Evolutionary conservation across 139 green algal species (phyloP), one percentile per base, ranked within the genome.

Genomic region (Chlorella sorokiniana): DNA sequence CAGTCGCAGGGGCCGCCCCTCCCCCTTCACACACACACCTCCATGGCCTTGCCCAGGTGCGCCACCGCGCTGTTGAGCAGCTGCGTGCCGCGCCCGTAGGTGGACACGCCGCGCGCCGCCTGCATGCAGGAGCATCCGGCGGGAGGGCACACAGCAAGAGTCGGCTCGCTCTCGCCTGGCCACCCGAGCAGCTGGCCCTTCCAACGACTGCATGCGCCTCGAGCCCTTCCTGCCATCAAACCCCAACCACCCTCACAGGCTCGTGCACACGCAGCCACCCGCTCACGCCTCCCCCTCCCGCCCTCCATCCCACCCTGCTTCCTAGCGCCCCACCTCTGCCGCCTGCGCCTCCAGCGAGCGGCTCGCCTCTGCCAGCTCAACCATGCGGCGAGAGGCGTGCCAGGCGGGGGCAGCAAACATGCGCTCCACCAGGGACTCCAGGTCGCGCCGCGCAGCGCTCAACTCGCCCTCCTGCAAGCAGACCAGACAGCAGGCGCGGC

Each of bases 391-490:
- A 2, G 73, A 69, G 27, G 73, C 16, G 37, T 25, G 27, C 73
- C 73, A 79, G 54, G 54, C 73, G 1, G 73, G 73, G 8, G 52
- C 25, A 1, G 51, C 52, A 52, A 79, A 79, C 73, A 79, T 79
- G 73, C 73, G 73, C 37, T 79, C 27, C 38, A 69, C 54, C 52
- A 79, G 27, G 52, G 51, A 23, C 51, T 69, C 37, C 20, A 37
- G 10, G 18, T 37, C 41, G 27, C 73, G 73, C 73, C 52, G 73
- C 1, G 73, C 52, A 10, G 37, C 63, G 23, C 37, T 9, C 73
- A 79, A 54, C 73, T 79, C 73, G 54, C 52, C 27, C 1, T 54
- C 73, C 73, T 79, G 73, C 11, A n/a, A 1, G 27, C 48, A 45
- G 1, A 18, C 16, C 18, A 64, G 45, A 4, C 16, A 16, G 31